These are phyloP conservation scores for Wickerhamomyces sp. DNA, from an alignment of 1,139 yeast genomes.

Conservation along the genomic window DNA sequence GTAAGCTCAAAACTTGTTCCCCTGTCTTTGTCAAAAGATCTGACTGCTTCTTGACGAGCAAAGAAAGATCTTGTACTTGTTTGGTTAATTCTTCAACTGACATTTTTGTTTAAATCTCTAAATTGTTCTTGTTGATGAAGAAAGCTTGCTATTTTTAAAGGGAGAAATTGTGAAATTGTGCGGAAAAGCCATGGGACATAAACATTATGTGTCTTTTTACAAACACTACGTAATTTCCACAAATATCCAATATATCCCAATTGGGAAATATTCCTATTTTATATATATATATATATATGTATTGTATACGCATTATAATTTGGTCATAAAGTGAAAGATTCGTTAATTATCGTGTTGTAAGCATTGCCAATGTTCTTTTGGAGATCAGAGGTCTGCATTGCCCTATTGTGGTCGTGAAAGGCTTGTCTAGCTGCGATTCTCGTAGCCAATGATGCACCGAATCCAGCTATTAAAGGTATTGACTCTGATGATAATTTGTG, in stretches of 20 bases:
- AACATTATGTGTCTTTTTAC: too few species aligned
- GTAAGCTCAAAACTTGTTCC: conserved; percentile 65
- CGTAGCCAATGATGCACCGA: conserved; percentile 68
- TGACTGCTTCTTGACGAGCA: conserved; percentile 45
- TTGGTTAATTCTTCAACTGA: conserved; percentile 33
- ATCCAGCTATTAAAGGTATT: conserved; percentile 57
- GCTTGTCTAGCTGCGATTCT: conserved; percentile 66
- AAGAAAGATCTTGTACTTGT: conserved; percentile 44
- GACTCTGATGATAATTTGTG: conserved; percentile 18
- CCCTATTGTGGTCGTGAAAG: conserved; percentile 58
- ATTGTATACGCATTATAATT: too few species aligned
- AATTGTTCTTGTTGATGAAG: too few species aligned
- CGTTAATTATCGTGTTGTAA: conserved; percentile 47
- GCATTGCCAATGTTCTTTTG: conserved; percentile 66
- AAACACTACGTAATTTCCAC: too few species aligned
- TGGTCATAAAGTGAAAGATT: neutral
- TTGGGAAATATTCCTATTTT: too few species aligned
- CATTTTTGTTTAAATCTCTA: too few species aligned
- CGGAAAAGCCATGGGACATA: too few species aligned
- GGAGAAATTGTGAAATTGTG: too few species aligned
- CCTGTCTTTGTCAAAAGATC: conserved; percentile 61
- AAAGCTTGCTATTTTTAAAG: too few species aligned
- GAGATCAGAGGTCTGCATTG: conserved; percentile 83
- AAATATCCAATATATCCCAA: too few species aligned
- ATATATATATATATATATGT: too few species aligned